phyloP scores from a whole-genome alignment of 1,139 yeast genomes.

The Nakaseomyces sp. region DNA sequence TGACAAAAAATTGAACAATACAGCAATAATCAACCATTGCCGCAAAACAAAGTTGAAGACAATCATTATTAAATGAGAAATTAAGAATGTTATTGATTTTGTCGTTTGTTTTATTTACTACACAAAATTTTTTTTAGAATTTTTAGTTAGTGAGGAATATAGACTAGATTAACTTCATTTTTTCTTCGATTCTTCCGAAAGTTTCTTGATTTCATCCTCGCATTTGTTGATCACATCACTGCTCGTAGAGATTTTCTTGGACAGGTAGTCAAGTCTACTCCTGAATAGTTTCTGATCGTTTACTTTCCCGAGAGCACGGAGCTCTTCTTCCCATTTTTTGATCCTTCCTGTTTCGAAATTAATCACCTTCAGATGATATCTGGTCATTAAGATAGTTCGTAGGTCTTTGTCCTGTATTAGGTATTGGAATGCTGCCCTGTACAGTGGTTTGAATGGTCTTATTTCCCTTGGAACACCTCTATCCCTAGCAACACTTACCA shows the following conservation, averaged over 20 bases:
- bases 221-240: conserved; percentile 42
- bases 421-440: conserved; percentile 65
- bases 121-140: no score
- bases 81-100: neutral
- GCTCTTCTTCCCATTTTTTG: conserved; percentile 58
- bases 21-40: no score
- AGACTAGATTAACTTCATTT: neutral
- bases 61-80: no score
- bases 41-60: no score
- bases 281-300: conserved; percentile 45
- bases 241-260: conserved; percentile 53
- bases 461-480: conserved; percentile 66
- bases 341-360: conserved; percentile 58
- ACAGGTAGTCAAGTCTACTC: conserved; percentile 55
- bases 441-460: conserved; percentile 77
- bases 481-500: conserved; percentile 58
- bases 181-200: conserved; percentile 14
- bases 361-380: conserved; percentile 47
- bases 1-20: neutral
- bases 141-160: no score
- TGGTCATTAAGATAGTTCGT: conserved; percentile 55
- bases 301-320: conserved; percentile 45
- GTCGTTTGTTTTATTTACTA: no score
- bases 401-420: conserved; percentile 52
- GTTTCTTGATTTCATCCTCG: conserved; percentile 33